phyloP scores from a whole-genome alignment of 352 stramenopile genomes.

The Aphanomyces cochlioides region DNA sequence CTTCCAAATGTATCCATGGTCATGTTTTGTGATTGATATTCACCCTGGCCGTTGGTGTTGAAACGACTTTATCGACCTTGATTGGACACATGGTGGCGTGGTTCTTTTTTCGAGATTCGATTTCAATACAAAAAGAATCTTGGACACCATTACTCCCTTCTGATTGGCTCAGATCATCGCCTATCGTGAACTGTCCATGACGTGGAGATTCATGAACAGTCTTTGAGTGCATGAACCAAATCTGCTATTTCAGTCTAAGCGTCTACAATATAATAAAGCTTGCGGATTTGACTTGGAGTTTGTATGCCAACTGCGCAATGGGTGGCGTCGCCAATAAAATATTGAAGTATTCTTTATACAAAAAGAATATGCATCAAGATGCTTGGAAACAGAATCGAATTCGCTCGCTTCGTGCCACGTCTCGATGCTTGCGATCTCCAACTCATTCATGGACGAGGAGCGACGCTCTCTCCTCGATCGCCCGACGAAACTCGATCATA shows the following conservation, averaged over 20 bases:
- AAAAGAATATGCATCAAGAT: constrained; percentile 5
- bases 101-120: constrained; percentile 31
- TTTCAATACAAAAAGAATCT: constrained; percentile 16
- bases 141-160: not conserved
- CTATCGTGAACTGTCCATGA: not conserved
- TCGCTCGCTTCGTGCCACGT: not conserved
- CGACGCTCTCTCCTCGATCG: not conserved
- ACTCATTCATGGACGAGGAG: not conserved
- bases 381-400: constrained; percentile 13
- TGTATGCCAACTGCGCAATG: not conserved
- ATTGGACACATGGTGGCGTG: not conserved
- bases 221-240: not conserved
- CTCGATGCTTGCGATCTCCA: not conserved
- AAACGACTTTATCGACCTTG: not conserved
- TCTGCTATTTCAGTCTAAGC: not conserved
- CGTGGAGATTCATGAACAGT: not conserved
- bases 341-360: constrained; percentile 7
- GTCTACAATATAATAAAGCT: constrained; percentile 2
- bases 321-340: not conserved
- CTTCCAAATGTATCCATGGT: no score
- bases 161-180: not conserved
- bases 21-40: no score
- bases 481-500: not conserved
- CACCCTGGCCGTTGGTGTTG: not conserved
- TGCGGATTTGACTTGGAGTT: not conserved